phyloP scores from a whole-genome alignment of 257 asterid species.

The Hygrophila difformis region DNA sequence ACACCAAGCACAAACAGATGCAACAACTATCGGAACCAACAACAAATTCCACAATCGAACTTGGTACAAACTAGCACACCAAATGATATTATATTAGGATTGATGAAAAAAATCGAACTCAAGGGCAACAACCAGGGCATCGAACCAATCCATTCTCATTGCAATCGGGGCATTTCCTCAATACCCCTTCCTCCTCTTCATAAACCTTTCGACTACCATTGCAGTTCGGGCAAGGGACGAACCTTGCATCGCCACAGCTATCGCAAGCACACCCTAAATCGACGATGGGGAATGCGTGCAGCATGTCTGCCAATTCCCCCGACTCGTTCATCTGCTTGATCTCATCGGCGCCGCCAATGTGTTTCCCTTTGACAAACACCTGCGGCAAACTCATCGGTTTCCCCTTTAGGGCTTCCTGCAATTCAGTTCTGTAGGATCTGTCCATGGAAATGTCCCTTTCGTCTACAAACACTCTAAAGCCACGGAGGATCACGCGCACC shows the following conservation, averaged over 20 bases:
- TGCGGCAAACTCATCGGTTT: constrained; percentile 53
- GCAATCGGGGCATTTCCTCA: constrained; percentile 55
- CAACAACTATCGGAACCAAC: constrained; percentile 17
- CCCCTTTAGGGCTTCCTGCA: constrained; percentile 57
- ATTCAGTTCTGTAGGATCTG: constrained; percentile 55
- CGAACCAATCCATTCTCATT: constrained; percentile 83
- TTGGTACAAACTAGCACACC: constrained; percentile 18
- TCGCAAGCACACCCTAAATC: constrained; percentile 55
- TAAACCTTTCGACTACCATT: constrained; percentile 74
- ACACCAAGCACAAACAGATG: constrained; percentile 12
- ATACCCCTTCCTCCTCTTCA: constrained; percentile 43
- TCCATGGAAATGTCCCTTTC: constrained; percentile 95
- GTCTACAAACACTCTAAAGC: constrained; percentile 58
- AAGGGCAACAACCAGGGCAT: constrained; percentile 66
- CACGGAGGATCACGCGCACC: constrained; percentile 58
- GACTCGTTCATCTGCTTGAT: constrained; percentile 65
- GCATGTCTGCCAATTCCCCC: constrained; percentile 57
- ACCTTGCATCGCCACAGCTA: constrained; percentile 85
- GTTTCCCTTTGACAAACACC: constrained; percentile 58
- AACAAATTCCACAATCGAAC: constrained; percentile 20
- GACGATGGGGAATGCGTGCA: constrained; percentile 48
- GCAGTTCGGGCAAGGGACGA: constrained; percentile 71
- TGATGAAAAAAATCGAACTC: constrained; percentile 26
- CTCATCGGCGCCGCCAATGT: constrained; percentile 77
- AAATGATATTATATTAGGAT: neutral